phyloP scores from a whole-genome alignment of 2,329 filamentous ascomycete genomes.

The Byssothecium circinans region DNA sequence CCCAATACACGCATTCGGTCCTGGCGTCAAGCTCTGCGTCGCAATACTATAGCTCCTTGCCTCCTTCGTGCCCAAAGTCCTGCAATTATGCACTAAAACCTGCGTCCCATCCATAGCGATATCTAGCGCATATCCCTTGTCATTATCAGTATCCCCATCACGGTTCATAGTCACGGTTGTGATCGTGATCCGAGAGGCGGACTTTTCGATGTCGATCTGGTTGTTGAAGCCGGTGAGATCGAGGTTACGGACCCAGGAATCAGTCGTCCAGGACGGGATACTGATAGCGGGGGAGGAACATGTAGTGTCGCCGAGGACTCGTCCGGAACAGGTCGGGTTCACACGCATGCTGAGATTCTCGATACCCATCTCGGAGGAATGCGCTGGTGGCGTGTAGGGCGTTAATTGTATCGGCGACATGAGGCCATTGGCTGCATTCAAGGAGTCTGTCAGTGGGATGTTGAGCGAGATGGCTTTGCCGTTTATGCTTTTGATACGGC shows the following conservation, averaged over 20 bases:
- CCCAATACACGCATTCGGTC: constrained; percentile 7
- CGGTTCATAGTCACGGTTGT: constrained; percentile 10
- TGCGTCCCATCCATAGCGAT: constrained; percentile 8
- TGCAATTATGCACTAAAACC: constrained; percentile 9
- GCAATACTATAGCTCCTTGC: constrained; percentile 9
- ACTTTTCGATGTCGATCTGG: constrained; percentile 2
- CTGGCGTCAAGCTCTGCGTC: constrained; percentile 9
- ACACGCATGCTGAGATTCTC: constrained; percentile 13
- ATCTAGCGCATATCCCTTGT: constrained; percentile 11
- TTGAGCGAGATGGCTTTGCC: constrained; percentile 11
- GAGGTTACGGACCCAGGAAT: constrained; percentile 13
- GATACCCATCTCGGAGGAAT: constrained; percentile 10
- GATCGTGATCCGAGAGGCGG: constrained; percentile 8
- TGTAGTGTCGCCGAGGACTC: constrained; percentile 1
- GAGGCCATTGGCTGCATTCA: constrained; percentile 2
- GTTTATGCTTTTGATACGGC: constrained; percentile 3
- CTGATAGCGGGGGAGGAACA: constrained; percentile 4
- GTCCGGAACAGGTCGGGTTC: constrained; percentile 9
- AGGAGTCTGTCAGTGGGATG: constrained; percentile 11
- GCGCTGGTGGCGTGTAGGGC: constrained; percentile 7
- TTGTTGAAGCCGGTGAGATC: constrained; percentile 15
- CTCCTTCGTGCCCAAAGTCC: constrained; percentile 5
- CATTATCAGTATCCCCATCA: constrained; percentile 7
- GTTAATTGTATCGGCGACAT: constrained; percentile 9
- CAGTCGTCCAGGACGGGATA: constrained; percentile 8